Percentiles rank a stretch among this genome's conserved stretches.
Evolutionary conservation across 148 eudicot species (phyloP).

Genomic region (Pharnaceum exiguum): DNA sequence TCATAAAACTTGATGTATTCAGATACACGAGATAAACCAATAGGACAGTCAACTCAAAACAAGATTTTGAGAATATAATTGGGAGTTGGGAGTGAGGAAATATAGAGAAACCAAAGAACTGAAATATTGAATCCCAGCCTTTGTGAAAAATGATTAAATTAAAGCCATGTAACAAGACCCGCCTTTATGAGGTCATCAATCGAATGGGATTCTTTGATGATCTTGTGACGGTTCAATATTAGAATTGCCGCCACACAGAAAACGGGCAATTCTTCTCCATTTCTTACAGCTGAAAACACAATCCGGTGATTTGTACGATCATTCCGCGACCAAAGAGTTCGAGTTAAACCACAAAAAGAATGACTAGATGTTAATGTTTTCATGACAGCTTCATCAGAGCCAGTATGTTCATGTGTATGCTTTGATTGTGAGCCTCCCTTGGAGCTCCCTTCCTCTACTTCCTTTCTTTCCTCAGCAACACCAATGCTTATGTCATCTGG

Average conservation of each 20-base stretch:
- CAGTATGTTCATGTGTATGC: conserved; percentile 38
- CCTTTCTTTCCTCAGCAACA: conserved; percentile 46
- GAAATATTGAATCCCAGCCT: not conserved
- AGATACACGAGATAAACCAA: too few species aligned
- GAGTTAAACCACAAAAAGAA: conserved; percentile 90
- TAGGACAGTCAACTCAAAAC: not conserved
- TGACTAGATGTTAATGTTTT: conserved; percentile 39
- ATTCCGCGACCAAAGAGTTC: conserved; percentile 74
- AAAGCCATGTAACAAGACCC: conserved; percentile 13
- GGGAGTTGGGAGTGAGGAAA: too few species aligned
- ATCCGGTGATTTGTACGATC: conserved; percentile 42
- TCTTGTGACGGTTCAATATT: conserved; percentile 71
- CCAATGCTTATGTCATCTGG: conserved; percentile 45
- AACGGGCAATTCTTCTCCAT: conserved; percentile 78
- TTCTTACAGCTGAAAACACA: conserved; percentile 42
- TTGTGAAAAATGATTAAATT: not conserved
- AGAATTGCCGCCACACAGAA: conserved; percentile 92
- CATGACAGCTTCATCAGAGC: conserved; percentile 48
- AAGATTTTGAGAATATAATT: not conserved
- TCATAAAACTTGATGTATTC: too few species aligned
- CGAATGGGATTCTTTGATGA: conserved; percentile 77
- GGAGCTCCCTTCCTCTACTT: conserved; percentile 29
- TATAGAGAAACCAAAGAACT: not conserved
- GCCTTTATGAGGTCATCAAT: conserved; percentile 97
- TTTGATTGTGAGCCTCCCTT: conserved; percentile 41